Percentiles rank a stretch among this genome's conserved stretches.
Conservation (phyloP, 768 basidiomycete species). For the Lactarius sp. region DNA sequence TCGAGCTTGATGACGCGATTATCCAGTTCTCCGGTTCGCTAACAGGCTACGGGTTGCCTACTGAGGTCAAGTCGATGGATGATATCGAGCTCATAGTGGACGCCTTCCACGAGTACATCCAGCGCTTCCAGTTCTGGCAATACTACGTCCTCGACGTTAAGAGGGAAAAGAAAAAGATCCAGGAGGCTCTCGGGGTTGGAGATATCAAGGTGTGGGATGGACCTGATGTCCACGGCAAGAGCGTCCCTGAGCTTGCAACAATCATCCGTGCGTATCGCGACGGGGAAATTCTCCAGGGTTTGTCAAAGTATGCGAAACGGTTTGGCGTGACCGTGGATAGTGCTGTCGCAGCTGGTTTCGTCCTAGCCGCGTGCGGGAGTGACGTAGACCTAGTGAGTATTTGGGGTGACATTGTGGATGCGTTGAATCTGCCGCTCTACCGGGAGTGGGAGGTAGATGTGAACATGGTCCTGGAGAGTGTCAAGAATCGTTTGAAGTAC, state of each 20-base stretch:
- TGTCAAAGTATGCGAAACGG: constrained; percentile 56
- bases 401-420: constrained; percentile 78
- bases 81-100: constrained; percentile 67
- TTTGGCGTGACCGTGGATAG: constrained; percentile 64
- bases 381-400: constrained; percentile 41
- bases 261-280: constrained; percentile 50
- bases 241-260: constrained; percentile 59
- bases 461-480: constrained; percentile 63
- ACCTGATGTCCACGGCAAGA: constrained; percentile 51
- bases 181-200: constrained; percentile 45
- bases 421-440: constrained; percentile 86
- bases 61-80: constrained; percentile 50
- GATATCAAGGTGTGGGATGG: constrained; percentile 57
- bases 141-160: constrained; percentile 85
- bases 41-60: constrained; percentile 63
- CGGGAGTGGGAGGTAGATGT: constrained; percentile 81
- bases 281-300: constrained; percentile 42
- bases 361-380: constrained; percentile 56
- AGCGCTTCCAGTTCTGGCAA: constrained; percentile 79
- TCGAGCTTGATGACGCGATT: constrained; percentile 87
- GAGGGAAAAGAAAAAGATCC: constrained; percentile 56
- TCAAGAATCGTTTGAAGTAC: constrained; percentile 75
- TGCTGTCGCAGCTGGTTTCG: constrained; percentile 63
- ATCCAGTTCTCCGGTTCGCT: constrained; percentile 73
- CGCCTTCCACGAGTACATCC: constrained; percentile 57